Base-by-base conservation (phyloP, 495 filamentous ascomycete species). In the Hypomontagnella monticulosa region DNA sequence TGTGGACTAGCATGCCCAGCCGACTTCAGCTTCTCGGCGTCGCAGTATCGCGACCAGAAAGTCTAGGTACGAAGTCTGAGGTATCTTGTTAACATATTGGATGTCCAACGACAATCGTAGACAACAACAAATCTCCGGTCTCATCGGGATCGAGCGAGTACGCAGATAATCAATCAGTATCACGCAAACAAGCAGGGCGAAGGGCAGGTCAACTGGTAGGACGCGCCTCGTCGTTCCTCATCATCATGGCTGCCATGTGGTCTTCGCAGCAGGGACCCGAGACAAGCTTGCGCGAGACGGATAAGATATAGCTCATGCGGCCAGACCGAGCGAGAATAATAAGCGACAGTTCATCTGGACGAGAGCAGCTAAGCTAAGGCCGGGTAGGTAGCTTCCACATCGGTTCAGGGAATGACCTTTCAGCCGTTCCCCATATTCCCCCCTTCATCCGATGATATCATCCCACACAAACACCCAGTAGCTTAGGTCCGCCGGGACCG, bases 211-310 rank as follows among this genome's bases (percentile, higher is more conserved):
- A n/a, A n/a, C n/a, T n/a, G n/a, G 23, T 27, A 27, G 2, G 23
- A 27, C 23, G 6, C 23, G 23, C 23, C 23, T 27, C 23, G 23
- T 27, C 23, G 23, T 3, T 27, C n/a, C n/a, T n/a, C 23, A 6
- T 3, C 23, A 27, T 27, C 23, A 27, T 27, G 23, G 50, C 41
- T 48, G 48, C 48, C 50, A 53, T 54, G 41, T 48, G 52, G 14
- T 30, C 34, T 37, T 40, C 44, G 36, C 52, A 34, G 61, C 61
- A 49, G 46, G 52, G 40, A 57, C 37, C 61, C 61, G 61, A 63
- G 32, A 63, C 61, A 57, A n/a, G n/a, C n/a, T n/a, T 3, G 19
- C 44, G 50, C 48, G 36, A 20, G 14, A 11, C n/a, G 48, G 44
- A 57, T 36, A 56, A 23, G 51, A 54, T 51, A 42, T 27, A 27